Evolutionary conservation across 2,329 filamentous ascomycete genomes (phyloP).

Genomic region (Aspergillus sp.): DNA sequence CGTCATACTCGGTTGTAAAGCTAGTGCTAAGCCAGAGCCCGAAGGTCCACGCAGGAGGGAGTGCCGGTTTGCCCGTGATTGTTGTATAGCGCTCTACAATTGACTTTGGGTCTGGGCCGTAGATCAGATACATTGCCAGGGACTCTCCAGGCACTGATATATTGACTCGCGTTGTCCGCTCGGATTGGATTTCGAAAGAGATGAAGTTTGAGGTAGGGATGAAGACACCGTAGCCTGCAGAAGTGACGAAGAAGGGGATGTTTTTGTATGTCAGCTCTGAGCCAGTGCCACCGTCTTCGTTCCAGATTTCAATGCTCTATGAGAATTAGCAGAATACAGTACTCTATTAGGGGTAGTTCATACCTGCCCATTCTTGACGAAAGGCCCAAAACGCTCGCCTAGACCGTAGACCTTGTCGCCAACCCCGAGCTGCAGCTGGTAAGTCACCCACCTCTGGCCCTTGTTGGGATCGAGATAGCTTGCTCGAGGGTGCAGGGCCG

Average conservation of each 20-base stretch:
- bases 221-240: constrained; percentile 11
- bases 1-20: constrained; percentile 13
- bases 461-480: constrained; percentile 11
- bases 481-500: too few species aligned
- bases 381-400: constrained; percentile 12
- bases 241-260: constrained; percentile 13
- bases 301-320: constrained; percentile 11
- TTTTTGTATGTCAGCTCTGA: constrained; percentile 13
- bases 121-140: constrained; percentile 9
- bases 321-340: too few species aligned
- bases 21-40: constrained; percentile 12
- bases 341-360: too few species aligned
- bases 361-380: constrained; percentile 5
- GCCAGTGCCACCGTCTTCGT: constrained; percentile 12
- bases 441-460: constrained; percentile 11
- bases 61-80: constrained; percentile 8
- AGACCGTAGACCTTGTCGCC: constrained; percentile 11
- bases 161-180: constrained; percentile 9
- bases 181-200: constrained; percentile 10
- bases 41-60: constrained; percentile 11
- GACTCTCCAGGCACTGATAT: constrained; percentile 6
- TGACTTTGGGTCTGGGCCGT: constrained; percentile 9
- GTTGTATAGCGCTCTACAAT: constrained; percentile 7
- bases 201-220: constrained; percentile 8
- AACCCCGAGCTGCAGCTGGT: constrained; percentile 10